phyloP scores from a whole-genome alignment of 2,329 filamentous ascomycete species.

The Aspergillus melleus region DNA sequence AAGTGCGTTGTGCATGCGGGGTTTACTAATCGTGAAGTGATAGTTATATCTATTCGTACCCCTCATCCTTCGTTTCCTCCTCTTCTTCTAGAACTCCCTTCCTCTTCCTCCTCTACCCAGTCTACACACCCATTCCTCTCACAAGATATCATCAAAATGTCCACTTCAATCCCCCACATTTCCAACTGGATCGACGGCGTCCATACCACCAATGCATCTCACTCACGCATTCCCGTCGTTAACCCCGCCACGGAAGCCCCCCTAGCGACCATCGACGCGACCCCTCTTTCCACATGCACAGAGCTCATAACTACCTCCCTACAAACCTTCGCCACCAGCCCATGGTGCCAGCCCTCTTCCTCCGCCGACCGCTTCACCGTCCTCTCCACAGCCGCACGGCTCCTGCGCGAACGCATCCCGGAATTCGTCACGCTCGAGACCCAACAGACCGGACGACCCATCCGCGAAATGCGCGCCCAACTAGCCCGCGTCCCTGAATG shows the following conservation, averaged over 20 bases:
- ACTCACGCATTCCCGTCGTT: conserved; percentile 22
- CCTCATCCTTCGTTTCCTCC: too few relatives aligned
- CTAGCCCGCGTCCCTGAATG: conserved; percentile 58
- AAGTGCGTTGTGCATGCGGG: too few relatives aligned
- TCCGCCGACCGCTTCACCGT: conserved; percentile 60
- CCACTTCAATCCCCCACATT: conserved; percentile 17
- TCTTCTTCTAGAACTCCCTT: too few relatives aligned
- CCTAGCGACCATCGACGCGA: conserved; percentile 53
- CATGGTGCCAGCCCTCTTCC: conserved; percentile 59
- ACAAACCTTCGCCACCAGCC: conserved; percentile 48
- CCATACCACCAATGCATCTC: conserved; percentile 14
- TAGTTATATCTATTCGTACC: too few relatives aligned
- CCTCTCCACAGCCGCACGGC: conserved; percentile 59
- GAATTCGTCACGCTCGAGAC: conserved; percentile 65
- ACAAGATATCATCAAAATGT: neutral
- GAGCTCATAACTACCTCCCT: conserved; percentile 46
- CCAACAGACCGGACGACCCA: conserved; percentile 65
- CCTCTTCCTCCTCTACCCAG: too few relatives aligned
- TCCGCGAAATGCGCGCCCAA: conserved; percentile 71
- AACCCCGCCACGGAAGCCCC: conserved; percentile 32
- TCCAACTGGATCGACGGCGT: conserved; percentile 34
- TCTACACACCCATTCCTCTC: neutral
- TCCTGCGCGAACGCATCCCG: conserved; percentile 55
- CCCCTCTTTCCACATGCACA: conserved; percentile 53
- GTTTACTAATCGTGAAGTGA: too few relatives aligned